phyloP scores from a whole-genome alignment of 2,329 filamentous ascomycete genomes.

The Boeremia lycopersici region DNA sequence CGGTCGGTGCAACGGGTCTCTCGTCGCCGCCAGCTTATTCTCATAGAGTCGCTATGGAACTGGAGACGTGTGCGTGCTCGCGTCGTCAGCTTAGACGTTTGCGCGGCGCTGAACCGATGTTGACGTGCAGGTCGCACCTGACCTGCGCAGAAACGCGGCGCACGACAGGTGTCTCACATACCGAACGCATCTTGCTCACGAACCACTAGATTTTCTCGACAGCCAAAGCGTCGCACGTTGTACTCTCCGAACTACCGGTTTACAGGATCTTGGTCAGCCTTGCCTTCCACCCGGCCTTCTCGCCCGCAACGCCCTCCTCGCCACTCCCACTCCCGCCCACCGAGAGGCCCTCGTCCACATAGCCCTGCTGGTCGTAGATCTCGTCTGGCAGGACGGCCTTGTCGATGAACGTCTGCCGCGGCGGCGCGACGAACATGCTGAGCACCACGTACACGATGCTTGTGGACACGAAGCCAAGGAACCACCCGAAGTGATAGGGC shows the following conservation, averaged over 20 bases:
- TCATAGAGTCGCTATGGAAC: background rate
- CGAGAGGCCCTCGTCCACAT: constrained; percentile 38
- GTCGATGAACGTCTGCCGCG: constrained; percentile 56
- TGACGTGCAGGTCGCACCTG: background rate
- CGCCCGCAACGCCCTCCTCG: constrained; percentile 22
- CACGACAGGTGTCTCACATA: background rate
- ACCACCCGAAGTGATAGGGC: constrained; percentile 70
- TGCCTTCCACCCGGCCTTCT: constrained; percentile 44
- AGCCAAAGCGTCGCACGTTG: background rate
- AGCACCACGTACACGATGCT: constrained; percentile 62
- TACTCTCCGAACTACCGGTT: background rate
- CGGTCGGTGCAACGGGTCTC: constrained; percentile 1
- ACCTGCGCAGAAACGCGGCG: background rate
- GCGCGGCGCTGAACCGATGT: background rate
- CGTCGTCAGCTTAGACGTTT: constrained; percentile 4
- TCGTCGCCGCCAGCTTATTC: background rate
- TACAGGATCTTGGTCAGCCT: constrained; percentile 44
- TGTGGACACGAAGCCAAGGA: constrained; percentile 65
- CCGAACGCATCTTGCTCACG: background rate
- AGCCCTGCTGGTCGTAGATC: constrained; percentile 41
- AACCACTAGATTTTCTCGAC: background rate
- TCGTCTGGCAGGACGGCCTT: constrained; percentile 48
- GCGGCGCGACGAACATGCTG: constrained; percentile 55
- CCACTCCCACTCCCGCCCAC: constrained; percentile 32
- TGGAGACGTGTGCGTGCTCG: background rate